Base-by-base conservation (phyloP, 345 rosid species). In the Barbarea vulgaris region DNA sequence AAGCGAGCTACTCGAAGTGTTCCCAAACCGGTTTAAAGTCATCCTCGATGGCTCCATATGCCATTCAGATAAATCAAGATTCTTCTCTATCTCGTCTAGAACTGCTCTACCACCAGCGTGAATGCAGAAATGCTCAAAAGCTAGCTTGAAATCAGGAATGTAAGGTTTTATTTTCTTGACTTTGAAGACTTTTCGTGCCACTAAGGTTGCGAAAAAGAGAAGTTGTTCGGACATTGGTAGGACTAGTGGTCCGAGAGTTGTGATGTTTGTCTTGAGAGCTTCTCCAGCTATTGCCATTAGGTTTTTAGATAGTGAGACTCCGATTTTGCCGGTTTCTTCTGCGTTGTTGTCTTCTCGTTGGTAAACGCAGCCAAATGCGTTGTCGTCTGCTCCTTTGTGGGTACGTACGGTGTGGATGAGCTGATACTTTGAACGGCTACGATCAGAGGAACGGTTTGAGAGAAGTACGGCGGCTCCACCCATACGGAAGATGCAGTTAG, bases 11-110 rank as follows among this genome's bases (percentile, higher is more conserved):
- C 98, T 93, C 0, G 98, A 93, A 28, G 98, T 93, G 70, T 93
- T 93, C 0, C 98, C 98, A 67, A 93, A 93, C 76, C 97, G 81
- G 75, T 86, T 81, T 1, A 93, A 81, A 0, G 98, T 88, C 98
- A 93, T 93, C 63, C 98, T 87, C 27, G 98, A 93, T 9, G 98
- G 93, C 75, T 93, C 98, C 98, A 93, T 91, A 56, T 93, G 98
- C 95, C 90, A 84, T 0, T 89, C 90, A 1, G 80, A 79, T 3
- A 93, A 83, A 44, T 89, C 89, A 8, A 93, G 85, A 37, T 87
- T 91, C 78, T 93, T 93, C 87, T 93, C 97, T 0, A 93, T 70
- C 81, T 93, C 98, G 5, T 93, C 98, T 1, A 93, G 77, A 42
- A 93, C 98, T 0, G 96, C 98, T 70, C 97, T 85, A 13, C 97